phyloP scores from a whole-genome alignment of 2,329 filamentous ascomycete genomes.

The Fusarium phyllophilum region DNA sequence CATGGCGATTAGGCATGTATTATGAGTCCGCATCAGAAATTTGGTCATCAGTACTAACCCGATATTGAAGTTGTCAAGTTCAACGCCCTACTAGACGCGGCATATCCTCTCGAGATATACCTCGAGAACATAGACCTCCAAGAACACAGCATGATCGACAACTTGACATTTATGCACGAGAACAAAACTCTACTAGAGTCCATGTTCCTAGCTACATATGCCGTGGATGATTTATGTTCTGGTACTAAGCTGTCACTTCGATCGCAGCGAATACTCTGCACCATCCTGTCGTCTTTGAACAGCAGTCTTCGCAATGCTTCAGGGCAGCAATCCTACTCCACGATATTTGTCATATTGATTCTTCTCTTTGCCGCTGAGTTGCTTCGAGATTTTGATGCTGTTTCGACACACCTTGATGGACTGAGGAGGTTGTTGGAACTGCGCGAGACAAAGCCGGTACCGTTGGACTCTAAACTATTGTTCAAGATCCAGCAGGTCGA shows the following conservation, averaged over 20 bases:
- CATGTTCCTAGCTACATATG: neutral
- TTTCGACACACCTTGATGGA: neutral
- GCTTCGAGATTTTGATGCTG: neutral
- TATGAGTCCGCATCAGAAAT: fast-evolving
- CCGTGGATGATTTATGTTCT: neutral
- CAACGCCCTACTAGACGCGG: neutral
- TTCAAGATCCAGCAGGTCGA: slow-evolving; percentile 15
- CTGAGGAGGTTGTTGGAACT: neutral
- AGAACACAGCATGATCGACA: neutral
- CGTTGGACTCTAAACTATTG: neutral
- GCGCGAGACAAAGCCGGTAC: neutral
- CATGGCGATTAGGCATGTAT: neutral
- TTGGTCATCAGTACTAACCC: fast-evolving
- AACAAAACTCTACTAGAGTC: neutral
- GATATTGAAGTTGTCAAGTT: neutral
- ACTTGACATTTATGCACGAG: neutral
- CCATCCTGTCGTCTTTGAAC: neutral
- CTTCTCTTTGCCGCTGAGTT: neutral
- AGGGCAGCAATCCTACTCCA: neutral
- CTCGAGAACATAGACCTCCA: neutral
- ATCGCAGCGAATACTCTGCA: neutral
- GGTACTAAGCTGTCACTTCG: neutral
- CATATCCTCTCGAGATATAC: neutral
- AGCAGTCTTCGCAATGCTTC: neutral
- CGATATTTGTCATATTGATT: neutral